phyloP scores from a whole-genome alignment of 23 red algal species.

The Gracilaria domingensis region DNA sequence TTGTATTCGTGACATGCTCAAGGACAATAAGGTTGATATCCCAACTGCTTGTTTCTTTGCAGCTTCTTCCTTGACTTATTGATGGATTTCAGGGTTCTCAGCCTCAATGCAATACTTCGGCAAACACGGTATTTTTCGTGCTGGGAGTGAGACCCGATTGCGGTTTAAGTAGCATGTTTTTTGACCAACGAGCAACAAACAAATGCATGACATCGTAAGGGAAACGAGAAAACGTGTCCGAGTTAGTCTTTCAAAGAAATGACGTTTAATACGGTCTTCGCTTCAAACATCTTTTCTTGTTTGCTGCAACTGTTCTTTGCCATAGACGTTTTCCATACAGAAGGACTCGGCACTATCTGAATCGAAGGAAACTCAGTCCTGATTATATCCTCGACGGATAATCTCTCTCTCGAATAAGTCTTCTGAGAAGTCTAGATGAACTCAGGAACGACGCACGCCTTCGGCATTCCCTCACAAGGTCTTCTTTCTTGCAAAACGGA shows the following conservation, averaged over 20 bases:
- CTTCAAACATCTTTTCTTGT: neutral
- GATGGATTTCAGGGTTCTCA: too few species aligned
- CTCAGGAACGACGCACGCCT: neutral
- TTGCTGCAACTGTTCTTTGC: neutral
- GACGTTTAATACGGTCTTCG: too few species aligned
- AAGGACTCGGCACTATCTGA: neutral
- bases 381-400: too few species aligned
- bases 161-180: too few species aligned
- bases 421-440: neutral
- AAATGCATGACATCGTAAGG: conserved; percentile 31
- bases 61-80: too few species aligned
- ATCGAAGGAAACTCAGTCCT: too few species aligned
- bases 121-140: too few species aligned
- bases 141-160: too few species aligned
- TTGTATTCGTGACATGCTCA: neutral
- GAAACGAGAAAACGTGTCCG: neutral
- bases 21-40: neutral
- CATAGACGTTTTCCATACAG: neutral
- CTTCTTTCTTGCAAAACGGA: neutral
- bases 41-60: neutral
- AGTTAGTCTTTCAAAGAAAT: too few species aligned
- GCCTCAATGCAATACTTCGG: too few species aligned
- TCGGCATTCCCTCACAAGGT: neutral
- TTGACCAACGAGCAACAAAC: neutral
- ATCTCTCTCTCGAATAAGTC: too few species aligned